Percentiles rank a stretch among this genome's conserved stretches.
These are phyloP conservation scores for Cladophialophora chaetospira DNA, from an alignment of 2,329 filamentous ascomycete genomes.

Conservation along the genomic window DNA sequence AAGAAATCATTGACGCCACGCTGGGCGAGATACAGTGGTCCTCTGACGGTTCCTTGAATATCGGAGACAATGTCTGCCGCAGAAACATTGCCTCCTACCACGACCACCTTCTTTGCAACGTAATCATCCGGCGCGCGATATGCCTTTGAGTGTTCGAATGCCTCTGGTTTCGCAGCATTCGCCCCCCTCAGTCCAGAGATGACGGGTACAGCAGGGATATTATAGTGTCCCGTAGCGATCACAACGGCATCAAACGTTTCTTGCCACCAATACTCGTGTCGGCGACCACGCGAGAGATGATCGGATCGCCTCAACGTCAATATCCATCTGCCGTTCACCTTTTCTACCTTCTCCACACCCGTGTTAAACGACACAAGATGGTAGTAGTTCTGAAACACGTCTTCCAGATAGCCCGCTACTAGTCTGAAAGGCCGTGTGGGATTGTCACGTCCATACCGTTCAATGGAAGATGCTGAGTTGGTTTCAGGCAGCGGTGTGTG, in stretches of 20 bases:
- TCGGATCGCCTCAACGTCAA: conserved; percentile 35
- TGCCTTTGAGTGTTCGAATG: conserved; percentile 54
- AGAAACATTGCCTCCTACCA: conserved; percentile 59
- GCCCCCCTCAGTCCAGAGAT: conserved; percentile 50
- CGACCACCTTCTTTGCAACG: conserved; percentile 53
- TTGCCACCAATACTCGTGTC: conserved; percentile 36
- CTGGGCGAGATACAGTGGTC: conserved; percentile 58
- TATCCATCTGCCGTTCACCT: conserved; percentile 36
- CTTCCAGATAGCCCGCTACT: conserved; percentile 33
- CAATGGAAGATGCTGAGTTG: conserved; percentile 33
- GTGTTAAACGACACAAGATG: conserved; percentile 42
- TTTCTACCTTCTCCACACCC: conserved; percentile 38
- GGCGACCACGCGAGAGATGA: conserved; percentile 4
- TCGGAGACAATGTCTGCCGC: conserved; percentile 58
- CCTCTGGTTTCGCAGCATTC: conserved; percentile 47
- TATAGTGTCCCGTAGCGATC: conserved; percentile 57
- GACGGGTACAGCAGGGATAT: conserved; percentile 52
- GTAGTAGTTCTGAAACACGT: conserved; percentile 34
- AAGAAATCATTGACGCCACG: conserved; percentile 61
- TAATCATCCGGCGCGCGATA: conserved; percentile 52
- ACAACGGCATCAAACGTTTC: conserved; percentile 53
- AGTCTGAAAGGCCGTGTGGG: conserved; percentile 34
- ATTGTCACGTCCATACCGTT: conserved; percentile 31
- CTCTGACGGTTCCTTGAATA: conserved; percentile 47
- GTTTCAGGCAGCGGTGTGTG: conserved; percentile 34